Conservation (phyloP, 1,284 basidiomycete species). For the Ustilago xerochloae region DNA sequence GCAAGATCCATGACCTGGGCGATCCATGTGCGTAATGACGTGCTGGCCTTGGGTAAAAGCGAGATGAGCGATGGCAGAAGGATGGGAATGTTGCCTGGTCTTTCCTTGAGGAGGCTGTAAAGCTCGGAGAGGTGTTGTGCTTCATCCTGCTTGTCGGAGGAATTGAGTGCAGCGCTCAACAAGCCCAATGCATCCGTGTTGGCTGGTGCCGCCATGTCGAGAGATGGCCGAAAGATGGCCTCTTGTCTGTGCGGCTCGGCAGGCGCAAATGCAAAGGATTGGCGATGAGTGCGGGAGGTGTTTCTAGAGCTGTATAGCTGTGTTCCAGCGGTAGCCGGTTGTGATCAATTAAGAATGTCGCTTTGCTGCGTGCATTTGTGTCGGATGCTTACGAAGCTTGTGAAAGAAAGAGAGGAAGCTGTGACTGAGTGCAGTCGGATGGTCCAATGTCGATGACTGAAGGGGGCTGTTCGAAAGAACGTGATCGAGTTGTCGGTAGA, state of each 20-base stretch:
- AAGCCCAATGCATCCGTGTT: conserved; percentile 55
- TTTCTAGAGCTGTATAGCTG: background rate
- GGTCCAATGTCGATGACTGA: background rate
- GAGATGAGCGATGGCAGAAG: conserved; percentile 54
- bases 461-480: background rate
- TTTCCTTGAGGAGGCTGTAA: conserved; percentile 50
- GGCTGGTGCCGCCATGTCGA: conserved; percentile 43
- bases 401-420: background rate
- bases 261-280: background rate
- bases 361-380: conserved; percentile 3
- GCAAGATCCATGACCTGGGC: conserved; percentile 60
- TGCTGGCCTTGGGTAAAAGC: conserved; percentile 45
- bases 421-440: background rate
- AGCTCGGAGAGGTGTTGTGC: conserved; percentile 48
- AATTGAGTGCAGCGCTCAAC: conserved; percentile 57
- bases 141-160: conserved; percentile 38
- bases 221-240: background rate
- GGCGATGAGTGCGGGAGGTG: background rate
- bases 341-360: background rate
- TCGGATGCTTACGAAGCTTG: background rate
- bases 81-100: conserved; percentile 60
- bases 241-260: background rate
- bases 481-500: background rate
- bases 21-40: conserved; percentile 54
- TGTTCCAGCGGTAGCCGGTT: background rate